Base-by-base conservation (phyloP, 75 land plant genomes). In the Pinus albicaulis region DNA sequence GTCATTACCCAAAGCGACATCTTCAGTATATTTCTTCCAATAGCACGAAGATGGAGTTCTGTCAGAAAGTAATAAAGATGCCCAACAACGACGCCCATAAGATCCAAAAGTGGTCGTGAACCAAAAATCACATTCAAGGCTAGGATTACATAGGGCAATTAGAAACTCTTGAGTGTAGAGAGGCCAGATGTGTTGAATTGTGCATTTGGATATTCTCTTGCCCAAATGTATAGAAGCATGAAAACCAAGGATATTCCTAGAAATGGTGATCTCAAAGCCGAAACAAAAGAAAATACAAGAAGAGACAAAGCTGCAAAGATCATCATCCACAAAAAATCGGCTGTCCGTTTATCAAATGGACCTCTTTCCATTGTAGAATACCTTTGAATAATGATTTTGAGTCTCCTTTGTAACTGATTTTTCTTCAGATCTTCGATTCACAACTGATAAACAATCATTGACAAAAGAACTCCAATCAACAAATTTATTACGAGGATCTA, bases 301-400 rank as follows among this genome's bases (percentile, higher is more conserved):
- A 87, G 59, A 55, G 90, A 69, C 11, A 90, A 56, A 25, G 85
- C 89, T 16, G 90, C 87, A 83, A 89, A 85, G 6, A 95, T 86
- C 90, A 95, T 87, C 98, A 95, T 95, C 91, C 92, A 95, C 70
- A 92, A 82, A 77, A 92, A 95, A 75, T 95, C 95, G 57, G 95
- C 91, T 71, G 94, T 88, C 11, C 95, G 79, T 62, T 82, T 79
- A 53, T 74, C 80, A 82, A 92, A 95, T 73, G 90, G 83, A 44
- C 92, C 92, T 64, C 80, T 83, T 72, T 38, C 31, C 31, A 0
- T 31, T 31, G 31, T 31, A 31, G 31, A 31, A 31, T 31, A 31
- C 31, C 31, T 31, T 31, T 31, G 31, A 31, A 31, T 31, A 31
- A 31, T 31, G 31, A 31, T 31, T 31, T 31, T 31, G 31, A 31